These are phyloP conservation scores for Backusella australiensis DNA, from an alignment of 192 early-diverging fungal genomes.

Conservation along the genomic window DNA sequence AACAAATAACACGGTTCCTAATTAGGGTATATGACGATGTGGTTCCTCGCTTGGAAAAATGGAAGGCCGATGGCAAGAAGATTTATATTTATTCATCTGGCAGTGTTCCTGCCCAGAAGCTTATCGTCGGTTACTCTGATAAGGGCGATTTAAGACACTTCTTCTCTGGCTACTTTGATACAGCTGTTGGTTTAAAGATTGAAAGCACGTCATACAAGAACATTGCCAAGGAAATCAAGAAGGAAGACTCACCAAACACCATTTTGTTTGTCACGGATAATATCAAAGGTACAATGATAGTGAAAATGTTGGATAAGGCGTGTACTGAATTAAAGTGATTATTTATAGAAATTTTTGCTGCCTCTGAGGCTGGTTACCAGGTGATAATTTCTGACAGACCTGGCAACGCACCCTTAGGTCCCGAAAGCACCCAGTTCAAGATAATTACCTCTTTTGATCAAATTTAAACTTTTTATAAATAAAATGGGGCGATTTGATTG, in stretches of 20 bases:
- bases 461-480: constrained; percentile 22
- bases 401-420: constrained; percentile 63
- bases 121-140: constrained; percentile 82
- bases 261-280: constrained; percentile 95
- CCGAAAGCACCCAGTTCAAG: constrained; percentile 8
- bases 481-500: neutral
- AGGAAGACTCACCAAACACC: constrained; percentile 32
- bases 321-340: neutral
- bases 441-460: constrained; percentile 33
- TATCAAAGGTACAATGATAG: constrained; percentile 53
- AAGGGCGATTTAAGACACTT: constrained; percentile 74
- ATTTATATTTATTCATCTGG: constrained; percentile 98
- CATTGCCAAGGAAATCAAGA: constrained; percentile 71
- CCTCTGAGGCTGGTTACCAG: constrained; percentile 67
- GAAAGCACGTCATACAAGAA: constrained; percentile 64
- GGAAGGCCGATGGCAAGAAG: constrained; percentile 57
- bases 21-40: constrained; percentile 87
- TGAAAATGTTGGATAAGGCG: neutral
- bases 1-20: neutral
- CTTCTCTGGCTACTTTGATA: constrained; percentile 91
- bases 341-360: constrained; percentile 71
- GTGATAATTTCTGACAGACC: constrained; percentile 69
- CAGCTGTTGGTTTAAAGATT: constrained; percentile 80
- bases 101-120: constrained; percentile 89
- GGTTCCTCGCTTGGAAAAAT: constrained; percentile 67